Conservation (phyloP, 2,329 filamentous ascomycete species). For the Claviceps sorghi region DNA sequence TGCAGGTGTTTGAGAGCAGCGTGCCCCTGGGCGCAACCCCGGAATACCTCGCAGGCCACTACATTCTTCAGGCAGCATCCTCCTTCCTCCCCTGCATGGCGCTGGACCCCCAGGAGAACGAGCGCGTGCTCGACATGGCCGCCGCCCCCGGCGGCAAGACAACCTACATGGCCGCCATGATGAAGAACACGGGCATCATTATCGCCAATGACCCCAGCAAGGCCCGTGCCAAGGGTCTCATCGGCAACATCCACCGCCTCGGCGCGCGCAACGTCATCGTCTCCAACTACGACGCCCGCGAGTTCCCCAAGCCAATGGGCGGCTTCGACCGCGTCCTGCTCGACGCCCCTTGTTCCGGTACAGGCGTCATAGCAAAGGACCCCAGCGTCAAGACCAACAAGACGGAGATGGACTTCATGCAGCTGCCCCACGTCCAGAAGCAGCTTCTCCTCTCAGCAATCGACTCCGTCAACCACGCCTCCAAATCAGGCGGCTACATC, state of each 20-base stretch:
- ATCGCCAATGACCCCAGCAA: slow-evolving; percentile 97
- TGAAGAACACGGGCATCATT: slow-evolving; percentile 73
- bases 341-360: slow-evolving; percentile 91
- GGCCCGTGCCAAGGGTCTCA: slow-evolving; percentile 83
- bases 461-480: slow-evolving; percentile 81
- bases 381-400: slow-evolving; percentile 97
- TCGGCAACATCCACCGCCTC: slow-evolving; percentile 92
- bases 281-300: slow-evolving; percentile 85
- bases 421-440: slow-evolving; percentile 86
- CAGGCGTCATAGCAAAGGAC: slow-evolving; percentile 95
- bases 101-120: slow-evolving; percentile 80
- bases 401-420: slow-evolving; percentile 86
- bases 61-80: slow-evolving; percentile 91
- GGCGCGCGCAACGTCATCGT: slow-evolving; percentile 90
- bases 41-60: slow-evolving; percentile 93
- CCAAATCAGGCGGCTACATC: slow-evolving; percentile 86
- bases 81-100: slow-evolving; percentile 98
- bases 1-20: slow-evolving; percentile 88
- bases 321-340: slow-evolving; percentile 91
- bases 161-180: slow-evolving; percentile 52
- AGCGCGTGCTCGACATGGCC: slow-evolving; percentile 63
- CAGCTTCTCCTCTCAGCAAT: slow-evolving; percentile 86
- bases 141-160: slow-evolving; percentile 16
- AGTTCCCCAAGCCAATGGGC: slow-evolving; percentile 87
- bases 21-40: slow-evolving; percentile 82